A percentile compares a stretch with the other conserved stretches of the same genome.
phyloP scores from a whole-genome alignment of 1,284 basidiomycete genomes.

The Lentinula novae-zelandiae region DNA sequence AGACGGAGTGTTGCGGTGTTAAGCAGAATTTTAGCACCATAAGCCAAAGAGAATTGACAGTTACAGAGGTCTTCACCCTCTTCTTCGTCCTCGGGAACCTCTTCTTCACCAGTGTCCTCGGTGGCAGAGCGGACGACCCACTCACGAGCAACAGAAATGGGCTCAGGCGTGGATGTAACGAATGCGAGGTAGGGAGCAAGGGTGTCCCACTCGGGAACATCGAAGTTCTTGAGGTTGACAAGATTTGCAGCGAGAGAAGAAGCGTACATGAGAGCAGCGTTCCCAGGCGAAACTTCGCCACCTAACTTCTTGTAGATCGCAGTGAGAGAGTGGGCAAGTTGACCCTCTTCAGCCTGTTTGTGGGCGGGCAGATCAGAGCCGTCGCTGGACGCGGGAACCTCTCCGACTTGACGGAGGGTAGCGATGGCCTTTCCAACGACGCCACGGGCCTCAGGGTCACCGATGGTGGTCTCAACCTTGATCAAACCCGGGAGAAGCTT shows the following conservation, averaged over 20 bases:
- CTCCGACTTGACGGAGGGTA: conserved; percentile 90
- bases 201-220: conserved; percentile 83
- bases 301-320: conserved; percentile 84
- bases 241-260: conserved; percentile 81
- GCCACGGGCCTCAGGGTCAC: conserved; percentile 93
- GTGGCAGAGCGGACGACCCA: conserved; percentile 88
- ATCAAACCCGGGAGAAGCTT: conserved; percentile 92
- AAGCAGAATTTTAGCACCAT: conserved; percentile 97
- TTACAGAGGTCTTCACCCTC: conserved; percentile 98
- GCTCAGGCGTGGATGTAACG: conserved; percentile 62
- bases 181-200: conserved; percentile 78
- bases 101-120: conserved; percentile 69
- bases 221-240: conserved; percentile 89
- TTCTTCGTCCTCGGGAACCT: conserved; percentile 84
- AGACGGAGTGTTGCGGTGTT: conserved; percentile 95
- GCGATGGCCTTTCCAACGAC: conserved; percentile 87
- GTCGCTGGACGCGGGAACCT: conserved; percentile 79
- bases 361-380: conserved; percentile 87
- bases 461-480: conserved; percentile 90
- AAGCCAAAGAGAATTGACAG: conserved; percentile 96
- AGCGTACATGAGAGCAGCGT: conserved; percentile 70
- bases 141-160: conserved; percentile 72
- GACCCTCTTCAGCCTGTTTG: conserved; percentile 68
- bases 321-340: conserved; percentile 64
- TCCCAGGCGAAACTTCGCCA: conserved; percentile 52